These are phyloP conservation scores for Beta macrorhiza DNA, from an alignment of 179 eudicot genomes.

Conservation along the genomic window DNA sequence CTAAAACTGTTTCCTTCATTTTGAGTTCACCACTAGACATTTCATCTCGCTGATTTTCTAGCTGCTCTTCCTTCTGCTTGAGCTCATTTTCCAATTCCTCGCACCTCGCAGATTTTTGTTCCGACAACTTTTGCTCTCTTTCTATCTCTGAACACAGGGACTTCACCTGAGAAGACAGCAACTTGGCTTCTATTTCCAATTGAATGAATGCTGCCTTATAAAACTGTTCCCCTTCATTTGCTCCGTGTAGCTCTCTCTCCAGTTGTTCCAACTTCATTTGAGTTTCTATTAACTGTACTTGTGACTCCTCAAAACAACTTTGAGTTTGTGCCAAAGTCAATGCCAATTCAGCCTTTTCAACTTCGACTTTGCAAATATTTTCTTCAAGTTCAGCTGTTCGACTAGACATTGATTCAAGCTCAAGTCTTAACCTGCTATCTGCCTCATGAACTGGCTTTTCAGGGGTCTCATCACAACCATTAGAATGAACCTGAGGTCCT, in stretches of 20 bases:
- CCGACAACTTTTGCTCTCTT: constrained; percentile 29
- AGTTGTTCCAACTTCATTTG: constrained; percentile 35
- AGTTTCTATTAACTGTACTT: constrained; percentile 38
- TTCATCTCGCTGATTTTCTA: constrained; percentile 18
- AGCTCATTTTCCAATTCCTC: constrained; percentile 32
- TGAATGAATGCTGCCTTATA: constrained; percentile 15
- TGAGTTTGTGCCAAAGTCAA: constrained; percentile 41
- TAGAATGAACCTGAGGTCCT: constrained; percentile 18
- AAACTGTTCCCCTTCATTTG: constrained; percentile 27
- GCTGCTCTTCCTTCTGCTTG: constrained; percentile 26
- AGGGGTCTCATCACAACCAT: constrained; percentile 11
- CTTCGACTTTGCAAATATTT: constrained; percentile 40
- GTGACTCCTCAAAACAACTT: constrained; percentile 44
- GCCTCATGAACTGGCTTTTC: constrained; percentile 18
- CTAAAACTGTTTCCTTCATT: constrained; percentile 27
- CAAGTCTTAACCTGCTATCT: constrained; percentile 34
- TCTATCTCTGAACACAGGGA: constrained; percentile 28
- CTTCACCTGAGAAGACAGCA: constrained; percentile 30
- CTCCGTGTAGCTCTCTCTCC: constrained; percentile 30
- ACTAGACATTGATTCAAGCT: constrained; percentile 36
- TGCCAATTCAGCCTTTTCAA: constrained; percentile 48
- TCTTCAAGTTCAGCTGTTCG: constrained; percentile 50
- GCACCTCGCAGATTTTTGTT: constrained; percentile 25
- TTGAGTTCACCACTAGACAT: constrained; percentile 23
- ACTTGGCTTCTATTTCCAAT: constrained; percentile 23